Evolutionary conservation across 352 stramenopile species (phyloP).

Genomic region (Globisporangium cylindrosporum): DNA sequence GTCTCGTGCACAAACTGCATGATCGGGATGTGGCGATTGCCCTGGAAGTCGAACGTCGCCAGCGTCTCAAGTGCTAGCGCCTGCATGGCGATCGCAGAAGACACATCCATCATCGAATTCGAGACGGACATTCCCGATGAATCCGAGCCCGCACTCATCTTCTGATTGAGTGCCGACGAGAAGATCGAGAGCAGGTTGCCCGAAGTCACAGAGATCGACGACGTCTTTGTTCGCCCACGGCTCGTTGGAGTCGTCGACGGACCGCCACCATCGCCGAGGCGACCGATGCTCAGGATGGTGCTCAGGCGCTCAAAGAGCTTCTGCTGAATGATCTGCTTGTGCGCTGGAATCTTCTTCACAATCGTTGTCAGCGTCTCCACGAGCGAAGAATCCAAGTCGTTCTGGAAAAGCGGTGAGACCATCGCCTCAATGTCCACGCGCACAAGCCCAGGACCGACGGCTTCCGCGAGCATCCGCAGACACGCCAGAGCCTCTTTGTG

Average conservation of each 20-base stretch:
- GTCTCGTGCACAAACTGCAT: constrained; percentile 88
- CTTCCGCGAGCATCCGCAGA: constrained; percentile 78
- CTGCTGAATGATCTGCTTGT: constrained; percentile 77
- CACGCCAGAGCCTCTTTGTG: constrained; percentile 83
- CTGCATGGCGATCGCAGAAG: constrained; percentile 75
- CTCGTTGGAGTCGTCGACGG: constrained; percentile 55
- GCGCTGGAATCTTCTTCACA: constrained; percentile 77
- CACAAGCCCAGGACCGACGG: constrained; percentile 66
- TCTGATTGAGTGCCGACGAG: constrained; percentile 48
- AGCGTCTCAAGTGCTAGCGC: constrained; percentile 82
- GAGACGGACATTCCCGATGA: constrained; percentile 26
- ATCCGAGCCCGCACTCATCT: constrained; percentile 26
- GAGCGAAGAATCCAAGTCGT: constrained; percentile 75
- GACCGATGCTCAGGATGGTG: constrained; percentile 50
- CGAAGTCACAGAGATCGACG: constrained; percentile 66
- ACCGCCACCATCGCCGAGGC: constrained; percentile 42
- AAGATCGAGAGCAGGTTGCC: constrained; percentile 72
- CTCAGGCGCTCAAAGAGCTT: constrained; percentile 84
- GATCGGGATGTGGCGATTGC: constrained; percentile 82
- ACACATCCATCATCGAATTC: constrained; percentile 34
- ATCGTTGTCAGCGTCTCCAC: constrained; percentile 84
- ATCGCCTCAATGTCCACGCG: constrained; percentile 82
- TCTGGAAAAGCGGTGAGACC: constrained; percentile 77
- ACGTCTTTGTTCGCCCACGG: constrained; percentile 69
- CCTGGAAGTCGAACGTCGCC: constrained; percentile 84